phyloP scores from a whole-genome alignment of 148 eudicot species.

The Rhododendron henanense region DNA sequence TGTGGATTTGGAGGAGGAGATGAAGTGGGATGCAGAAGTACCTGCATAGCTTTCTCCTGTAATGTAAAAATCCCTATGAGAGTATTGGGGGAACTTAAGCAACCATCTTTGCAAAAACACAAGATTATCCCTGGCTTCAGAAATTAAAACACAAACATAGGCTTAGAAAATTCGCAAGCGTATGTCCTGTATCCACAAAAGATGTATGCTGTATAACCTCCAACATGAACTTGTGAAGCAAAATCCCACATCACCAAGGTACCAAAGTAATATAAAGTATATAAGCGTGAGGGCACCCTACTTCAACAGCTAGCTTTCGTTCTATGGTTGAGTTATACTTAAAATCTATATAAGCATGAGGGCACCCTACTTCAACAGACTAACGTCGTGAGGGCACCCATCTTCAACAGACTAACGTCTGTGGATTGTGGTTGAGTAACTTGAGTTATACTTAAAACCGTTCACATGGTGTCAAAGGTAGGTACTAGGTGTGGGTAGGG shows the following conservation, averaged over 20 bases:
- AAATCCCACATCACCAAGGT: neutral
- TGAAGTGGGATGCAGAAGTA: slow-evolving; percentile 15
- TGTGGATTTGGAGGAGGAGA: neutral
- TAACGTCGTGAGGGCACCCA: no score
- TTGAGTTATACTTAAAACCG: no score
- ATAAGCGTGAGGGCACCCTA: neutral
- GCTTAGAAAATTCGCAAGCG: neutral
- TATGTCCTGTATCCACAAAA: neutral
- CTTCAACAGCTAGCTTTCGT: neutral
- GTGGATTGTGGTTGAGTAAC: no score
- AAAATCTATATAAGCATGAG: neutral
- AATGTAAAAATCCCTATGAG: slow-evolving; percentile 59
- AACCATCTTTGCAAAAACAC: slow-evolving; percentile 87
- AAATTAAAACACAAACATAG: slow-evolving; percentile 11
- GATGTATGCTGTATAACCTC: neutral
- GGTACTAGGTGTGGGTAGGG: neutral
- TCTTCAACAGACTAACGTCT: no score
- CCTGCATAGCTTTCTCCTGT: slow-evolving; percentile 99
- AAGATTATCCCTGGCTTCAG: slow-evolving; percentile 82
- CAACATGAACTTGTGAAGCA: neutral
- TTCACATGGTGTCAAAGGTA: no score
- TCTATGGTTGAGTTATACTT: neutral
- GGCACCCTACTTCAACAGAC: neutral
- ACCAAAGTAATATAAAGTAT: neutral
- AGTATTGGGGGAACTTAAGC: slow-evolving; percentile 76